Base-by-base conservation (phyloP, 345 rosid species). In the Abelmoschus esculentus region DNA sequence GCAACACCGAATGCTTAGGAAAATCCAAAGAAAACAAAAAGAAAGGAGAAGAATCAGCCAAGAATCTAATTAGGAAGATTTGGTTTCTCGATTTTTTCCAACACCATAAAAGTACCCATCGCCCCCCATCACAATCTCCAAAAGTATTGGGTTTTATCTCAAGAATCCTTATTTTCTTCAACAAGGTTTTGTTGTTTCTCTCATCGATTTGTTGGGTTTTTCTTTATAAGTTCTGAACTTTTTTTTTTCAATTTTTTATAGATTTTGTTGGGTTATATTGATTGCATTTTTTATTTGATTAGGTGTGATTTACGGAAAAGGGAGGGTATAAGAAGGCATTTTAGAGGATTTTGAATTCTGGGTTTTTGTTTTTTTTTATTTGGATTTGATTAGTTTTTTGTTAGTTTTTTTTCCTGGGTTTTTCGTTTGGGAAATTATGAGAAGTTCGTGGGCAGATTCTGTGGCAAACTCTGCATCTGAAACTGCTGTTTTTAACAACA, bases 361-460 rank as follows among this genome's bases (percentile, higher is more conserved):
- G 69, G 19, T 44, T 64, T 2, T 64, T 64, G 10, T 17, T 18
- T 54, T 64, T 1, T 44, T 63, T 19, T 29, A 34, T 65, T 26
- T 2, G 54, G 56, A 18, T 46, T 79, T 77, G 18, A 46, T 65
- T n/a, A n/a, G n/a, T n/a, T n/a, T n/a, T n/a, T n/a, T n/a, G n/a
- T n/a, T n/a, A n/a, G n/a, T n/a, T n/a, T 65, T 26, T 46, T 44
- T 38, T 18, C 26, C 26, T 2, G 54, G 69, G 34, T 65, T 79
- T 77, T 63, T 42, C 14, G 54, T 66, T 78, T 76, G 70, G 72
- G 81, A 78, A 87, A 87, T 76, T 86, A 90, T 72, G 67, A 83
- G 82, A 67, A 76, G 84, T 74, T 88, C 97, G 80, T 89, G 97
- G 99, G 97, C 97, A 19, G 99, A 95, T 86, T 81, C 74, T 81